These are phyloP conservation scores for Entomortierella beljakovae DNA, from an alignment of 192 early-diverging fungal species.

Conservation along the genomic window DNA sequence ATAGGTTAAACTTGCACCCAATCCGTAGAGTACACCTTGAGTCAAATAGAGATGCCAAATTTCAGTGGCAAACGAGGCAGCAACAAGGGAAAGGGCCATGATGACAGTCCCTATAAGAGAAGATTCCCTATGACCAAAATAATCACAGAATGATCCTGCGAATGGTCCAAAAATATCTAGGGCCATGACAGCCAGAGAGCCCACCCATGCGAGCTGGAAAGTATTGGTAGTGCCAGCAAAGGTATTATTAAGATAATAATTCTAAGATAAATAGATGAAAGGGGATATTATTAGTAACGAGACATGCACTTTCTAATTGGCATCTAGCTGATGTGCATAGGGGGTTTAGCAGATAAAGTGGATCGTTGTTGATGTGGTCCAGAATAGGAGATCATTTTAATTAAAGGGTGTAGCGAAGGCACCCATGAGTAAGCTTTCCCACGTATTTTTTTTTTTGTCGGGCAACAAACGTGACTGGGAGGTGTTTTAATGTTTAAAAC, in stretches of 20 bases:
- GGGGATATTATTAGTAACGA: neutral
- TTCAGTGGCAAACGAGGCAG: slow-evolving; percentile 69
- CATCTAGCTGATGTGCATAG: no score
- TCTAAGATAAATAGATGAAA: slow-evolving; percentile 15
- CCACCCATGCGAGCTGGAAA: slow-evolving; percentile 42
- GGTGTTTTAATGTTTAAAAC: slow-evolving; percentile 4
- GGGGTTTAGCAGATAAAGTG: no score
- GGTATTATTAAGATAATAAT: slow-evolving; percentile 29
- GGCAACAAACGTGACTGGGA: neutral
- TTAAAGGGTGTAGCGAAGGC: no score
- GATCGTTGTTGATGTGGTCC: no score
- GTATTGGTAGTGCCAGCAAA: slow-evolving; percentile 19
- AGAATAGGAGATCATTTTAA: no score
- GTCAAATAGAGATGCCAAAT: slow-evolving; percentile 76
- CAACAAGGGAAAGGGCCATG: slow-evolving; percentile 53
- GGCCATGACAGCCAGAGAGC: slow-evolving; percentile 34
- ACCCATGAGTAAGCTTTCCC: slow-evolving; percentile 14
- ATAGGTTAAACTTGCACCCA: slow-evolving; percentile 67
- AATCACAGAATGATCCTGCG: slow-evolving; percentile 33
- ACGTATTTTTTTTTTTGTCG: neutral
- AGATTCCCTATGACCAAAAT: slow-evolving; percentile 42
- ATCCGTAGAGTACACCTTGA: slow-evolving; percentile 73
- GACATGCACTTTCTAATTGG: no score
- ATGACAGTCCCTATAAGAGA: slow-evolving; percentile 59
- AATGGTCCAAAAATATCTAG: slow-evolving; percentile 38